A percentile compares a stretch with the other conserved stretches of the same genome.
Evolutionary conservation across 257 asterid species (phyloP).

Genomic region (Salvia rosmarinus): DNA sequence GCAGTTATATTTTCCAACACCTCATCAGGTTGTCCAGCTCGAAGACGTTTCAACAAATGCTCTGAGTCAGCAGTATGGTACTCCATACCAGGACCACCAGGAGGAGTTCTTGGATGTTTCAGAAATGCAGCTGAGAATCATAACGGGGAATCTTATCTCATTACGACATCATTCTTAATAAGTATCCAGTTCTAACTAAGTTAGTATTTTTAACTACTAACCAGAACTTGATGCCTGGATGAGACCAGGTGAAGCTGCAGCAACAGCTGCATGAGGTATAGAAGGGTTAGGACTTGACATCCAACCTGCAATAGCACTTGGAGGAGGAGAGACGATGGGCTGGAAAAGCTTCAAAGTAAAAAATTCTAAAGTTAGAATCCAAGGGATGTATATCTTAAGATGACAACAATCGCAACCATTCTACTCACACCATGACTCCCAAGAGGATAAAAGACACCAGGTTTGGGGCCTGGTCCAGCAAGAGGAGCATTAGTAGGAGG

Average conservation of each 20-base stretch:
- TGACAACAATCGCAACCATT: background rate
- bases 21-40: conserved; percentile 85
- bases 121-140: conserved; percentile 64
- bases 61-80: no score
- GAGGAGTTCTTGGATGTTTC: conserved; percentile 86
- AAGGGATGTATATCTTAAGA: conserved; percentile 14
- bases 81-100: conserved; percentile 64
- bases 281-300: conserved; percentile 77
- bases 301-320: conserved; percentile 92
- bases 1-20: conserved; percentile 37
- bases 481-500: conserved; percentile 69
- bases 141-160: conserved; percentile 19
- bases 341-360: conserved; percentile 59
- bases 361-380: conserved; percentile 38
- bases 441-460: conserved; percentile 67
- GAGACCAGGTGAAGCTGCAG: conserved; percentile 60
- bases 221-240: conserved; percentile 59
- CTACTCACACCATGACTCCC: conserved; percentile 58
- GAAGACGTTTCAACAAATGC: conserved; percentile 65
- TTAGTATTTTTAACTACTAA: conserved; percentile 45
- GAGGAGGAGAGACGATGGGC: conserved; percentile 70
- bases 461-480: conserved; percentile 66
- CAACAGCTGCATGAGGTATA: conserved; percentile 55
- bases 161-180: background rate
- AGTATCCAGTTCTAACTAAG: conserved; percentile 10